These are phyloP conservation scores for Nicotiana tabacum DNA, from an alignment of 257 asterid species.

Conservation along the genomic window DNA sequence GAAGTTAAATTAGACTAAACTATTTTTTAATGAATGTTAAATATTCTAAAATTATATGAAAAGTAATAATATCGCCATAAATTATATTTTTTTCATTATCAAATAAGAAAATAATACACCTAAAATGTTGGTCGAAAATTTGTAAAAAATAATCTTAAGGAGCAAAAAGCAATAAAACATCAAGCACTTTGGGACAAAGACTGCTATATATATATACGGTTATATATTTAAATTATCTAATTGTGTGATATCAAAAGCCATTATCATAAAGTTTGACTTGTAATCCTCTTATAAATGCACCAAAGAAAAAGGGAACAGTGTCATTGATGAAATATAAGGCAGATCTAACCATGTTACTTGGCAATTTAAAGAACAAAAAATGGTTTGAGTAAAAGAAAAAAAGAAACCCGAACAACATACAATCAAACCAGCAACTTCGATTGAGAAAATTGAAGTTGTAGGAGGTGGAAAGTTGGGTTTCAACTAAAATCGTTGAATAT, in stretches of 20 bases:
- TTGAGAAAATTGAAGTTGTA: too few relatives aligned
- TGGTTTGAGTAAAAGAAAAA: neutral
- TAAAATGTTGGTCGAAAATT: neutral
- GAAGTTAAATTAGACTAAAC: too few relatives aligned
- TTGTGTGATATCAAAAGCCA: neutral
- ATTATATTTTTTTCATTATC: neutral
- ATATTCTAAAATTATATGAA: too few relatives aligned
- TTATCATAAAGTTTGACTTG: neutral
- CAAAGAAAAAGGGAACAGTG: neutral
- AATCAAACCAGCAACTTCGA: too few relatives aligned
- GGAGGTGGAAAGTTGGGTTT: neutral
- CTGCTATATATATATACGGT: neutral
- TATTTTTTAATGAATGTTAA: too few relatives aligned
- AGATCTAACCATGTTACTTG: neutral
- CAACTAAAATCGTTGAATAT: neutral
- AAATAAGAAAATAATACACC: neutral
- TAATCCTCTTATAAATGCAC: neutral
- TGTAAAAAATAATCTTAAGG: neutral
- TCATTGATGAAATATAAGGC: neutral
- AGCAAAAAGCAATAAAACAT: neutral
- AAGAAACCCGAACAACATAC: too few relatives aligned
- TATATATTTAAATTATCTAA: neutral
- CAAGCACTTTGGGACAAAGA: neutral
- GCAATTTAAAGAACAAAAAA: neutral
- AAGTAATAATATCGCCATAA: too few relatives aligned